phyloP scores from a whole-genome alignment of 352 stramenopile genomes.

The Globisporangium echinulatum region DNA sequence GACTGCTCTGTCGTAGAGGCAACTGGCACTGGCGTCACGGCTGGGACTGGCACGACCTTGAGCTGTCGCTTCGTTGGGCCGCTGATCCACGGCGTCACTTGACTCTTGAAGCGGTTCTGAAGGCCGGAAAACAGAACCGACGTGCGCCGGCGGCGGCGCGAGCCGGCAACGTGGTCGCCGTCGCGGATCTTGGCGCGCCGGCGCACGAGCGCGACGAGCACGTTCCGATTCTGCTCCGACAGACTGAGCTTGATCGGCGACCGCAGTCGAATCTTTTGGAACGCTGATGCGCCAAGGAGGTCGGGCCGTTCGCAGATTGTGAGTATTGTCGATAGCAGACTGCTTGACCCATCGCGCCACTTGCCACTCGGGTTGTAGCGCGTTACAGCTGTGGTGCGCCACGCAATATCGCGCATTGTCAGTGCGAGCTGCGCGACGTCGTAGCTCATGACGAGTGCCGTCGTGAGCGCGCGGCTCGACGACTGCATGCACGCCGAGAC shows the following conservation, averaged over 20 bases:
- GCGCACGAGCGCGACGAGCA: not conserved
- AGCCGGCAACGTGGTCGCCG: not conserved
- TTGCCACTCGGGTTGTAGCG: not conserved
- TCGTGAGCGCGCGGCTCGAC: conserved; percentile 1
- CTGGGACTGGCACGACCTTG: not conserved
- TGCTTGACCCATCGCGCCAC: not conserved
- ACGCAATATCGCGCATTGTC: not conserved
- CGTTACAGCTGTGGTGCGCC: not conserved
- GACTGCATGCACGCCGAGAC: conserved; percentile 13
- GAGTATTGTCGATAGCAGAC: not conserved
- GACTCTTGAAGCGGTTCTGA: conserved; percentile 4
- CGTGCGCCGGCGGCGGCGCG: not conserved
- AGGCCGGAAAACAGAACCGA: not conserved
- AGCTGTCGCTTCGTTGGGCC: not conserved
- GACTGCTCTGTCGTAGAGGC: not conserved
- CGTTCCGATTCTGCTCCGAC: not conserved
- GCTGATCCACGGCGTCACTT: not conserved
- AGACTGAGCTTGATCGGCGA: conserved; percentile 1
- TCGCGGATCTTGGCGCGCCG: not conserved
- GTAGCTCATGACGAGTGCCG: conserved; percentile 1
- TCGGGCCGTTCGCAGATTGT: not conserved
- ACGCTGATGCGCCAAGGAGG: not conserved
- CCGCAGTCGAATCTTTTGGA: conserved; percentile 1
- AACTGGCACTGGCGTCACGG: not conserved
- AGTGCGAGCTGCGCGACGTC: not conserved